Base-by-base conservation (phyloP, 768 basidiomycete species). In the Tricholoma matsutake region DNA sequence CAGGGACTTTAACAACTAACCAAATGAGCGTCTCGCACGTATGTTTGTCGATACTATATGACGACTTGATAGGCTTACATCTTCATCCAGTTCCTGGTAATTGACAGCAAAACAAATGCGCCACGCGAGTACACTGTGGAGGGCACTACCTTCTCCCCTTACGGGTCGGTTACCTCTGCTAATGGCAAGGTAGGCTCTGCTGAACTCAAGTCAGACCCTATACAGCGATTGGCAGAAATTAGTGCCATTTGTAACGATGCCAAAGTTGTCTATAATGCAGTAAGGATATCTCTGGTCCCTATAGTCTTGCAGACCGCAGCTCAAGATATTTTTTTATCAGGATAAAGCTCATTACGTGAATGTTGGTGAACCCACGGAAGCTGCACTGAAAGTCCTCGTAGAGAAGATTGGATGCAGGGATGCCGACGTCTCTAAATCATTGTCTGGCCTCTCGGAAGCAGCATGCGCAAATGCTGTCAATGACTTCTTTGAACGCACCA, bases 351-450 rank as follows among this genome's bases (percentile, higher is more conserved):
- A 78, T 0, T 98, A 96, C 72, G 73, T 80, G 53, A 94, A 91
- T 69, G 83, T 99, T 52, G 96, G 96, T 25, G 96, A 98, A 76
- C 96, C 96, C 13, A 99, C 96, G 1, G 96, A 99, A 75, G 96
- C 96, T 4, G 96, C 96, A 0, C 82, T 99, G 59, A 95, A 92
- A 73, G 95, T 97, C 45, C 84, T 98, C 16, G 93, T 85, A 22
- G 96, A 99, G 79, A 99, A 98, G 78, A 83, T 98, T 58, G 94
- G 91, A 18, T 89, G 88, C 71, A 76, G 82, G 18, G 85, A 92
- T 67, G 73, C 74, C 6, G 81, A 85, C 64, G 63, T 88, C 25
- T 75, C 79, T 55, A 79, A 86, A 61, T 82, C 86, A 4, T 78
- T 96, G 45, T 55, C 81, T 2, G 72, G 76, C 43, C 79, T 96